Evolutionary conservation across 1,284 basidiomycete species (phyloP), one percentile per base, ranked within the genome.

Genomic region (Leccinum discolor): DNA sequence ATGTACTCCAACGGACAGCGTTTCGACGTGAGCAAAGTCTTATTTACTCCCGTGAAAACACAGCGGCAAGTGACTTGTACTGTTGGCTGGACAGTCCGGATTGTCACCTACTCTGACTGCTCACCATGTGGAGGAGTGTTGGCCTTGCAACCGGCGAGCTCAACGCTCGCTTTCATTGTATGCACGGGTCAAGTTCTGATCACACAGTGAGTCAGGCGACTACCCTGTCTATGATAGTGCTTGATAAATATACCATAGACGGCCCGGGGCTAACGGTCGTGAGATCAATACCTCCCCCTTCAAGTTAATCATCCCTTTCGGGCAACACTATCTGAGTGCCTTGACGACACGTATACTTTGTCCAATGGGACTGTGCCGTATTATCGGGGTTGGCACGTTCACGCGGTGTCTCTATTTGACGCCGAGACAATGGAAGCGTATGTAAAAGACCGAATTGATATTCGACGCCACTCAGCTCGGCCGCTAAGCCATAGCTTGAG

Each of bases 371-470:
- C 7, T 26, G 29, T 32, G 16, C 4, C 18, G 2, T 47, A 61
- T 63, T 47, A 32, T 64, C 56, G 47, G 56, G 58, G 16, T 60
- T 29, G 52, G 26, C 42, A 54, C 57, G 26, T 32, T 58, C 47
- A 50, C 47, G 47, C 3, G n/a, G 47, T 12, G 18, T 50, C 47
- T 50, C 47, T 6, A 10, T 47, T 18, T 47, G 44, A 47, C 0
- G 44, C 44, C 47, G 47, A 50, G 47, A 50, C 2, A 50, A 18
- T 47, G 44, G 8, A n/a, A 11, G 8, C 44, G n/a, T 50, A 50
- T 50, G 11, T 50, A 50, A 50, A 50, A 50, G 18, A 12, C 47
- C 47, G 18, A 11, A 1, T 1, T 12, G 32, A 47, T 18, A 23
- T 6, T 0, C 52, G 52, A 54, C 23, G 52, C 52, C 52, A 26